A percentile compares a stretch with the other conserved stretches of the same genome.
Evolutionary conservation across 805 yeast genomes (phyloP).

Genomic region (Teunomyces panamensis): DNA sequence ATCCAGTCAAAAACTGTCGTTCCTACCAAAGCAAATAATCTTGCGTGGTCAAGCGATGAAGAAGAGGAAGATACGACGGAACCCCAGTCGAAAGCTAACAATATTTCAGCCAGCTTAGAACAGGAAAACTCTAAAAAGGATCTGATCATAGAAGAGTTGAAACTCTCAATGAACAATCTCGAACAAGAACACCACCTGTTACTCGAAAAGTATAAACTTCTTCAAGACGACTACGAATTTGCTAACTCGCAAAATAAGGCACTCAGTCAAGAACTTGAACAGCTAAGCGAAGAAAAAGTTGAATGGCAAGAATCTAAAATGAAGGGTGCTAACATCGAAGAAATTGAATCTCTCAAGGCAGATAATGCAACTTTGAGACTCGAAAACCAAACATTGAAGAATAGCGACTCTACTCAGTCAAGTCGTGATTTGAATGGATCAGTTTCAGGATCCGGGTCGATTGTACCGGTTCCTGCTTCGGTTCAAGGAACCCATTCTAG

Average conservation of each 20-base stretch:
- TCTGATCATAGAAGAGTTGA: slow-evolving; percentile 6
- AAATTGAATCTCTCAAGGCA: slow-evolving; percentile 28
- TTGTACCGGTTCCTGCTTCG: neutral
- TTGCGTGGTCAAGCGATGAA: slow-evolving; percentile 88
- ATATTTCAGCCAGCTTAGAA: neutral
- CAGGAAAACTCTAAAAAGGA: slow-evolving; percentile 6
- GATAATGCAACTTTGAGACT: slow-evolving; percentile 32
- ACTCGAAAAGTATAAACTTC: slow-evolving; percentile 15
- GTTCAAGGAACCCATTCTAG: neutral
- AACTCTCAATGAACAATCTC: slow-evolving; percentile 4
- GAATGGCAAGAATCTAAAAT: slow-evolving; percentile 6
- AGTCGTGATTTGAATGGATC: neutral
- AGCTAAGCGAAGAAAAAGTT: slow-evolving; percentile 15
- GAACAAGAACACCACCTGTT: slow-evolving; percentile 9
- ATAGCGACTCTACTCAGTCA: slow-evolving; percentile 3
- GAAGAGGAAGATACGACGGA: slow-evolving; percentile 46
- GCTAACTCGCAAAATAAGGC: slow-evolving; percentile 18
- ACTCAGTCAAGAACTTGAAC: slow-evolving; percentile 18
- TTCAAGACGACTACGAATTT: slow-evolving; percentile 22
- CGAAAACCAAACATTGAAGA: slow-evolving; percentile 38
- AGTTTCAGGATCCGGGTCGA: neutral
- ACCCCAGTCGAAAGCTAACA: neutral
- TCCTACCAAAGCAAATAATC: slow-evolving; percentile 72
- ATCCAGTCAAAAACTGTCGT: slow-evolving; percentile 66
- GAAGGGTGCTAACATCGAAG: slow-evolving; percentile 10